phyloP scores from a whole-genome alignment of 192 early-diverging fungal species.

The Backusella luteola region DNA sequence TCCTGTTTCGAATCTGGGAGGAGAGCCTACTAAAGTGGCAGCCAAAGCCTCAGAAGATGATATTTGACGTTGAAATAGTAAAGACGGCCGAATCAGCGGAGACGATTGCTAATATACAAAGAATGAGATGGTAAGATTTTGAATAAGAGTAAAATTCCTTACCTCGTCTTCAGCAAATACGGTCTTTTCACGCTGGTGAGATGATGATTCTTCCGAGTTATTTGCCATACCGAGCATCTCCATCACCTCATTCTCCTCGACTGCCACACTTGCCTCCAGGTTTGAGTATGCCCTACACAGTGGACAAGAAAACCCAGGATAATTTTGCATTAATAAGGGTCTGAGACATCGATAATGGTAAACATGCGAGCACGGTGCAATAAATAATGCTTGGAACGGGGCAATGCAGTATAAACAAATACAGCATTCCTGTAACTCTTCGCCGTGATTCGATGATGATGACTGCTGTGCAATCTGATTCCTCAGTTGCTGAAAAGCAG shows the following conservation, averaged over 20 bases:
- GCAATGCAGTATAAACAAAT: conserved; percentile 81
- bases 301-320: conserved; percentile 74
- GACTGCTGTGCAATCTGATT: neutral
- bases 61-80: conserved; percentile 8
- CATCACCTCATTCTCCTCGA: conserved; percentile 36
- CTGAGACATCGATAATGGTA: conserved; percentile 86
- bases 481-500: conserved; percentile 24
- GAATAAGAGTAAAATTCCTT: conserved; percentile 3
- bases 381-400: conserved; percentile 80
- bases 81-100: neutral
- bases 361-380: conserved; percentile 84
- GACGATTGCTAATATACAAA: neutral
- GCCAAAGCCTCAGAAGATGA: conserved; percentile 10
- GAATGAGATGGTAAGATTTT: neutral
- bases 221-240: conserved; percentile 16
- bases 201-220: neutral
- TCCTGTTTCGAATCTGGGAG: conserved; percentile 10
- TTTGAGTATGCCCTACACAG: conserved; percentile 86
- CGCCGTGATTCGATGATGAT: neutral
- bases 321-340: conserved; percentile 60
- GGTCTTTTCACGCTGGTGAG: conserved; percentile 5
- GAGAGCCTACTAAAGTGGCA: conserved; percentile 14
- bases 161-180: conserved; percentile 11
- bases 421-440: conserved; percentile 66
- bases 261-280: conserved; percentile 67